Evolutionary conservation across 139 green algal species (phyloP).

Genomic region (Pseudopediastrum boryanum): DNA sequence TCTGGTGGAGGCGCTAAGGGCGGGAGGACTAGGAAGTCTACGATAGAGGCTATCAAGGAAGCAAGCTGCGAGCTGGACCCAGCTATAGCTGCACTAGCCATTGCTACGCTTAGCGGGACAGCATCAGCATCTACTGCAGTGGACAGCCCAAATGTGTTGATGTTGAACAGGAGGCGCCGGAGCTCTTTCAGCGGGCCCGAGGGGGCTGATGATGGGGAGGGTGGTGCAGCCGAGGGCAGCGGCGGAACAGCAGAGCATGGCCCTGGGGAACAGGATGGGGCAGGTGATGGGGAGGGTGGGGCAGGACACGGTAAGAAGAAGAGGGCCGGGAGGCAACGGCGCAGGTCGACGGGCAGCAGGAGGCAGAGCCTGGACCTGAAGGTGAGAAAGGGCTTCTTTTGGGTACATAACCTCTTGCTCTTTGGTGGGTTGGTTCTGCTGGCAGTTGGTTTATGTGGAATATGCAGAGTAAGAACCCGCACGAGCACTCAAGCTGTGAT

Average conservation of each 20-base stretch:
- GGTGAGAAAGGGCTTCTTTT: background rate
- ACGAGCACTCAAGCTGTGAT: background rate
- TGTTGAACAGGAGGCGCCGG: background rate
- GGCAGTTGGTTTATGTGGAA: too few relatives aligned
- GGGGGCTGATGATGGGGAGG: background rate
- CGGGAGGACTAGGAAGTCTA: background rate
- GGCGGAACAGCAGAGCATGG: background rate
- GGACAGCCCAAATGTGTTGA: too few relatives aligned
- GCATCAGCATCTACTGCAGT: too few relatives aligned
- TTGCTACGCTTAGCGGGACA: background rate
- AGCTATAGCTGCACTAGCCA: background rate
- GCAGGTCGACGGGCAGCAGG: slow-evolving; percentile 23
- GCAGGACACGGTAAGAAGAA: background rate
- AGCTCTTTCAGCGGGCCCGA: background rate
- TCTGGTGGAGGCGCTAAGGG: background rate
- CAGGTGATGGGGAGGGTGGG: background rate
- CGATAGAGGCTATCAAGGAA: slow-evolving; percentile 3
- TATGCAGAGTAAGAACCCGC: background rate
- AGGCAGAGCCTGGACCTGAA: background rate
- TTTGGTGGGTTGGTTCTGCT: too few relatives aligned
- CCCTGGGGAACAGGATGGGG: background rate
- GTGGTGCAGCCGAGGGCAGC: background rate
- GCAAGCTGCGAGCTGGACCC: slow-evolving; percentile 8
- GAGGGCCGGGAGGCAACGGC: background rate
- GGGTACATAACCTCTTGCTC: too few relatives aligned